Evolutionary conservation across 768 basidiomycete genomes (phyloP), one percentile per base, ranked within the genome.

Genomic region (Lentinula guzmanii): DNA sequence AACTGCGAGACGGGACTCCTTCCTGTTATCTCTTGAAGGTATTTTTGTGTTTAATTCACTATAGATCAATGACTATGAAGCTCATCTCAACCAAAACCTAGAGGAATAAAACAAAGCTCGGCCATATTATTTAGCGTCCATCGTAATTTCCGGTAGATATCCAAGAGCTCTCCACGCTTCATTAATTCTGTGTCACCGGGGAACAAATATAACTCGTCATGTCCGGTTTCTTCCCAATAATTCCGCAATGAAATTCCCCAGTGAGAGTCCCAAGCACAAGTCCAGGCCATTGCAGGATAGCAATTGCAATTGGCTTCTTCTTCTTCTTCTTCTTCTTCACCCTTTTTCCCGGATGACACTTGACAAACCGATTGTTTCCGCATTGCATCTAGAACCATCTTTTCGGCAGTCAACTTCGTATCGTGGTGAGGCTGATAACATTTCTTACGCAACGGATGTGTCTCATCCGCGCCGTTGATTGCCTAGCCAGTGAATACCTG

Each of bases 101-200:
- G 28, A 28, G 28, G 28, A 0, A 4, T 28, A 28, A 39, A 13
- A 5, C 37, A 39, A 39, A 85, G 85, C 70, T 79, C 79, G 5
- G 85, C 76, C 57, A 81, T 82, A 62, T 74, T 76, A 71, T 76
- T 74, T 60, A 91, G 76, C 89, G 60, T 87, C 80, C 18, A 91
- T 65, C 4, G 86, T 81, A 6, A 89, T 82, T 58, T 86, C 71
- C 0, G 90, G 90, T 67, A 85, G 85, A 69, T 92, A 92, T 4
- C 89, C 90, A 35, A 92, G 72, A 61, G 90, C 78, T 59, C 85
- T 70, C 64, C 87, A 76, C 13, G 89, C 83, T 74, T 83, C 86
- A 71, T 89, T 86, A 39, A 87, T 86, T 66, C 88, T 88, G 72
- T 87, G 84, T 70, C 82, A 90, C 60, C 87, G 76, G 64, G 78